Conservation (phyloP, 495 filamentous ascomycete genomes). For the Penicillium nucicola region DNA sequence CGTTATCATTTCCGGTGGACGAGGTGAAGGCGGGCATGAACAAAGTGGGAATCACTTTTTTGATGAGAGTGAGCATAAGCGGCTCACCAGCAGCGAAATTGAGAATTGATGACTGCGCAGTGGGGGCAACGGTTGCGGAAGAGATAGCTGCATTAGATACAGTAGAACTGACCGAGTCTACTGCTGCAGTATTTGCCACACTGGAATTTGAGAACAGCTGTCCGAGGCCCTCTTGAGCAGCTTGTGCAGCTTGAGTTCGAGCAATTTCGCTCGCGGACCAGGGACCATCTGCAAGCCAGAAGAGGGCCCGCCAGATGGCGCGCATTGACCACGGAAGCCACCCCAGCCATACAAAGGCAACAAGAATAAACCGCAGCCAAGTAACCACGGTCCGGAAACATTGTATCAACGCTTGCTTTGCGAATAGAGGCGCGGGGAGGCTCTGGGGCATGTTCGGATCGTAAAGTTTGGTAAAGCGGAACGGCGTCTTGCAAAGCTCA, state of each 20-base stretch:
- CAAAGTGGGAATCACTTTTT: constrained; percentile 36
- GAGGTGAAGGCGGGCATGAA: constrained; percentile 40
- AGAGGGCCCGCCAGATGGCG: constrained; percentile 83
- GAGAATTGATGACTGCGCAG: constrained; percentile 38
- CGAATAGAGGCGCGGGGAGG: constrained; percentile 75
- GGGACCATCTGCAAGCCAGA: constrained; percentile 93
- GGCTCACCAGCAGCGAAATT: constrained; percentile 48
- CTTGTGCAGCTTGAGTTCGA: constrained; percentile 18
- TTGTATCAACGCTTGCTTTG: constrained; percentile 71
- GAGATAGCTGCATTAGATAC: constrained; percentile 26
- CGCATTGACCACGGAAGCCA: constrained; percentile 89
- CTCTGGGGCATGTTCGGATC: constrained; percentile 83
- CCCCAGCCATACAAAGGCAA: constrained; percentile 82
- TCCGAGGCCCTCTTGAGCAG: constrained; percentile 11
- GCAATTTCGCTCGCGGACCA: constrained; percentile 53
- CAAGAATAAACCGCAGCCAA: constrained; percentile 74
- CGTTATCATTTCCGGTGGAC: constrained; percentile 11
- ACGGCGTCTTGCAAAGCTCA: constrained; percentile 97
- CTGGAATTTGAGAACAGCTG: constrained; percentile 30
- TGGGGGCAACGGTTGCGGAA: constrained; percentile 20
- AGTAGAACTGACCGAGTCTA: constrained; percentile 19
- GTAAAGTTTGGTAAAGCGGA: constrained; percentile 97
- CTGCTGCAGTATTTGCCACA: constrained; percentile 31
- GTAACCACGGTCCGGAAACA: constrained; percentile 63
- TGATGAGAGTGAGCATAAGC: constrained; percentile 45